Base-by-base conservation (phyloP, 768 basidiomycete genomes). In the Kwoniella dendrophila region DNA sequence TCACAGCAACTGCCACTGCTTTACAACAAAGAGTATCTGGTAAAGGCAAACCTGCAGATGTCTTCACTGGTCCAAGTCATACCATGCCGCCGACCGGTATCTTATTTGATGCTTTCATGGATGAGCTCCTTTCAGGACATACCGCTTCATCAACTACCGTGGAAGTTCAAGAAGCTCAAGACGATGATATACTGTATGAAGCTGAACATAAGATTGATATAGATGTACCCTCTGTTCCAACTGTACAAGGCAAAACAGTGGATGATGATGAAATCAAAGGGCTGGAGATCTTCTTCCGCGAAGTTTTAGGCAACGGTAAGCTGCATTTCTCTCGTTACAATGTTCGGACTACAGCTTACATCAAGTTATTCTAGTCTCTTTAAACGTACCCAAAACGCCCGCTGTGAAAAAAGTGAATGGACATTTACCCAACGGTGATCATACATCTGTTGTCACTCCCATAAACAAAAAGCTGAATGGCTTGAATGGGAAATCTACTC, bases 31-130 rank as follows among this genome's bases (percentile, higher is more conserved):
- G 53, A 16, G 61, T 51, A 26, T 63, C 64, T 77, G 66, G 80
- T 78, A 73, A 83, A 78, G 64, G 82, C 82, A 53, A 80, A 81
- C 54, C 71, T 6, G 77, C 81, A 34, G 78, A 76, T 49, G 77
- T 87, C 36, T 88, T 91, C 69, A 84, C 86, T 67, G 84, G 83
- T 7, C 88, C 91, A 12, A 84, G 88, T 36, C 87, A 92, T 79
- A 83, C 90, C 48, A 83, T 88, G 74, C 90, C 92, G 14, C 85
- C 91, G 4, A 79, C 92, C 58, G 84, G 86, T 54, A 81, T 82
- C 29, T 78, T 95, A 47, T 95, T 90, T 76, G 85, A 88, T 34
- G 79, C 86, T 22, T 81, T 87, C 62, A 81, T 87, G 67, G 78
- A 81, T 51, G 80, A 82, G 30, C 83, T 87, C 16, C 60, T 79